Conservation (phyloP, 768 basidiomycete genomes). For the Pleurotus pulmonarius region DNA sequence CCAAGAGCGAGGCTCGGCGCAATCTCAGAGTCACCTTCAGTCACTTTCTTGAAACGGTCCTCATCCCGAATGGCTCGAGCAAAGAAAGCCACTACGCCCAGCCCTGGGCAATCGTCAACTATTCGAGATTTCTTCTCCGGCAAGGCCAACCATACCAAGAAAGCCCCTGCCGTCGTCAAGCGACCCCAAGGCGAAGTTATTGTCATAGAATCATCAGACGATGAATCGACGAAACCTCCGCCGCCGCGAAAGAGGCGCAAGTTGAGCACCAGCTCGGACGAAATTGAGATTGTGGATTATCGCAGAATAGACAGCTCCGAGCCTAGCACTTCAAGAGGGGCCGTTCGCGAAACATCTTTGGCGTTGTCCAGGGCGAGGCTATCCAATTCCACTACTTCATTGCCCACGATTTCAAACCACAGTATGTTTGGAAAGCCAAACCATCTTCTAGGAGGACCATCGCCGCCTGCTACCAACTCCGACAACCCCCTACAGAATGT, state of each 20-base stretch:
- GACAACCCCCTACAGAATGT: slow-evolving; percentile 10
- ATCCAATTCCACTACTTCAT: slow-evolving; percentile 3
- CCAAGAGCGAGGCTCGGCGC: too few relatives aligned
- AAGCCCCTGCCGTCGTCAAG: neutral
- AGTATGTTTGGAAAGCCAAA: neutral
- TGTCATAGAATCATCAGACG: slow-evolving; percentile 62
- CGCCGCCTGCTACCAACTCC: neutral
- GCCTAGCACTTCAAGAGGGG: neutral
- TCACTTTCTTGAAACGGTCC: too few relatives aligned
- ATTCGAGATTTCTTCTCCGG: slow-evolving; percentile 42
- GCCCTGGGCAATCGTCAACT: slow-evolving; percentile 30
- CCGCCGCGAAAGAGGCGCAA: slow-evolving; percentile 15
- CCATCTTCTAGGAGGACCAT: neutral
- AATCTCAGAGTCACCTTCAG: too few relatives aligned
- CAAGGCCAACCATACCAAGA: neutral
- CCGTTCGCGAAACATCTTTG: slow-evolving; percentile 17
- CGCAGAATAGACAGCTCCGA: neutral
- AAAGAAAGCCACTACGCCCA: neutral
- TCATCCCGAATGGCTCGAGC: neutral
- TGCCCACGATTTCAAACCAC: slow-evolving; percentile 2
- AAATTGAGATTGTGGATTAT: slow-evolving; percentile 29
- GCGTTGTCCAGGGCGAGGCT: slow-evolving; percentile 12
- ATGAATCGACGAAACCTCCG: slow-evolving; percentile 19
- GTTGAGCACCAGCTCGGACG: slow-evolving; percentile 22
- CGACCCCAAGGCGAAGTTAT: slow-evolving; percentile 38